Evolutionary conservation across 495 filamentous ascomycete species (phyloP).

Genomic region (Oidiodendron maius): DNA sequence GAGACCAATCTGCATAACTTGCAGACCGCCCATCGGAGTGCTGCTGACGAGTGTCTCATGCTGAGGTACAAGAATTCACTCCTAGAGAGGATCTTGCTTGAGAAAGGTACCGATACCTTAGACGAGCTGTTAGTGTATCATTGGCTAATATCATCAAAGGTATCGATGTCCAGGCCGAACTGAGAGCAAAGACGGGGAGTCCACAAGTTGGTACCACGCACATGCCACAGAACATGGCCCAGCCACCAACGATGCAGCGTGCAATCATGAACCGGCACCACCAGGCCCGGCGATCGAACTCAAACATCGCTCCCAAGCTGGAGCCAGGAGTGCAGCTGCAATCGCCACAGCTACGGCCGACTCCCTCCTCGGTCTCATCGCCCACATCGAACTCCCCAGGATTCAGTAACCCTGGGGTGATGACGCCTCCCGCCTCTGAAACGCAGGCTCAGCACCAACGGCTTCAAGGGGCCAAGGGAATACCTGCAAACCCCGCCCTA

Average conservation of each 20-base stretch:
- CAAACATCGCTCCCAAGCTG: constrained; percentile 66
- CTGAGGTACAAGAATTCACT: constrained; percentile 97
- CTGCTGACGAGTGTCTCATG: constrained; percentile 97
- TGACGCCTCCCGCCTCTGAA: constrained; percentile 64
- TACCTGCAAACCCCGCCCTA: constrained; percentile 17
- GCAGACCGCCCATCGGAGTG: constrained; percentile 89
- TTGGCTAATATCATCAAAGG: constrained; percentile 41
- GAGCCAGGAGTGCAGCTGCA: constrained; percentile 53
- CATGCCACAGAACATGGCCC: constrained; percentile 56
- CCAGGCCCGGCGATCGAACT: constrained; percentile 59
- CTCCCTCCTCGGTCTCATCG: constrained; percentile 74
- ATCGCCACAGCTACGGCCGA: constrained; percentile 64
- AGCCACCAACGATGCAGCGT: constrained; percentile 64
- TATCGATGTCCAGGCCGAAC: constrained; percentile 95
- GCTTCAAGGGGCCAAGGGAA: constrained; percentile 31
- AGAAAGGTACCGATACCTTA: constrained; percentile 65
- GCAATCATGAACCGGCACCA: constrained; percentile 66
- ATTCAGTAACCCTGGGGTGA: constrained; percentile 61
- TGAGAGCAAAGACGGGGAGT: constrained; percentile 80
- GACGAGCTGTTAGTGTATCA: neutral
- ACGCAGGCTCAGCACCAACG: constrained; percentile 41
- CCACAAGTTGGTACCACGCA: constrained; percentile 59
- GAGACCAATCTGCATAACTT: constrained; percentile 87
- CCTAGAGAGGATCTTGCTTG: constrained; percentile 87
- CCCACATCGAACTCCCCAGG: constrained; percentile 69